Base-by-base conservation (phyloP, 805 yeast genomes). In the Starmerella bacillaris region DNA sequence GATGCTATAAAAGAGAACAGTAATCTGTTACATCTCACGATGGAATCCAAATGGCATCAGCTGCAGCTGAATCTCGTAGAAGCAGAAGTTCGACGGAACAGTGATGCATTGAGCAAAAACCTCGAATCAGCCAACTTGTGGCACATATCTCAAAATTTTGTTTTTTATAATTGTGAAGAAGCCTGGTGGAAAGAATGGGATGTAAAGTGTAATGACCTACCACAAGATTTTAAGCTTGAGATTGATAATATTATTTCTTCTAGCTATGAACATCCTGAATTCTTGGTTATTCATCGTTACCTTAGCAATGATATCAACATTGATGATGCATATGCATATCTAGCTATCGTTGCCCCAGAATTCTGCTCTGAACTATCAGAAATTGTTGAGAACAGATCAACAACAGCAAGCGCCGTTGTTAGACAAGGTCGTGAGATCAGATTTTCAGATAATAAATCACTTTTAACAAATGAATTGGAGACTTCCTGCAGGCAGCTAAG, bases 141-240 rank as follows among this genome's bases (percentile, higher is more conserved):
- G 19, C n/a, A 15, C 12, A 35, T 22, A 22, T n/a, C n/a, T 12
- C 12, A 22, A 12, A n/a, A 20, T 21, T 12, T 21, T 4, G 21
- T 35, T 18, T 30, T 33, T 14, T 38, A 38, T 30, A 44, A 44
- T 22, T 39, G 39, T 8, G 32, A 37, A 4, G 11, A 30, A 70
- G 68, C 73, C 1, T 75, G 94, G 82, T 77, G 77, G 48, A 22
- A 22, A 22, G 26, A 22, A 22, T 22, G n/a, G 26, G 26, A n/a
- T 22, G 26, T 12, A 12, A 22, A 22, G n/a, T 22, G 26, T n/a
- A n/a, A 22, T 22, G 26, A 12, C 26, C 12, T 12, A 12, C 12
- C 12, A 12, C 12, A 12, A n/a, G 12, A 12, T 22, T 12, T 22
- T 22, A n/a, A 22, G n/a, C 26, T 22, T n/a, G n/a, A 12, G n/a